These are phyloP conservation scores for Sindora glabra DNA, from an alignment of 306 rosid species.

Conservation along the genomic window DNA sequence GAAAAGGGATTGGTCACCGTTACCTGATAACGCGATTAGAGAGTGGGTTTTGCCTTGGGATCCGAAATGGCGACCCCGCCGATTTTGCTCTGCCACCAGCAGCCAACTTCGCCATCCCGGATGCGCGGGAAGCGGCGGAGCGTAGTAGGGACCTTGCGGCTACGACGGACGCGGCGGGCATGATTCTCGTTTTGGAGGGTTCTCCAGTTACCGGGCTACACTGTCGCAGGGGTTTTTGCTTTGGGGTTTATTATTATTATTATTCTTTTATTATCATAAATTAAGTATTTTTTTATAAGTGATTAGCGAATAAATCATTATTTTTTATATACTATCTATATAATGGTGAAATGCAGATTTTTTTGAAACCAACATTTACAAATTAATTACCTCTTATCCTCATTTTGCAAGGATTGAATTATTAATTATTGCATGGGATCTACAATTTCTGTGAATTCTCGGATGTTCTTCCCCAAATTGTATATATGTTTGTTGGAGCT, in stretches of 20 bases:
- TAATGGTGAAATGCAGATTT: too few species aligned
- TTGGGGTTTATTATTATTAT: background rate
- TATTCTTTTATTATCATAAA: background rate
- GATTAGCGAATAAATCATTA: too few species aligned
- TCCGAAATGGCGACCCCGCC: slow-evolving; percentile 31
- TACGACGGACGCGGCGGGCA: slow-evolving; percentile 51
- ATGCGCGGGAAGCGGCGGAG: slow-evolving; percentile 44
- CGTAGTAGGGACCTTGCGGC: slow-evolving; percentile 78
- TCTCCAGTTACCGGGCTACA: background rate
- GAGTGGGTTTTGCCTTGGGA: slow-evolving; percentile 46
- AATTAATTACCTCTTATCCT: too few species aligned
- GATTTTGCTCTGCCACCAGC: slow-evolving; percentile 39
- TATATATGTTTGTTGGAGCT: too few species aligned
- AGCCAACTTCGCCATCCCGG: slow-evolving; percentile 25
- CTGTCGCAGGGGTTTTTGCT: slow-evolving; percentile 7
- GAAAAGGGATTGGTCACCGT: background rate
- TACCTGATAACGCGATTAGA: slow-evolving; percentile 66
- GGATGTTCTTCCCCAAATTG: too few species aligned
- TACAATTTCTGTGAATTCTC: too few species aligned
- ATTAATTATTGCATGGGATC: too few species aligned
- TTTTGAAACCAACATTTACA: too few species aligned
- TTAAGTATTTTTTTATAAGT: too few species aligned
- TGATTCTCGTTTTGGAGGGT: slow-evolving; percentile 12
- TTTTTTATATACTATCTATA: too few species aligned
- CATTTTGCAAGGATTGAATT: too few species aligned